These are phyloP conservation scores for Coemansia sp. DNA, from an alignment of 192 early-diverging fungal species.

Conservation along the genomic window DNA sequence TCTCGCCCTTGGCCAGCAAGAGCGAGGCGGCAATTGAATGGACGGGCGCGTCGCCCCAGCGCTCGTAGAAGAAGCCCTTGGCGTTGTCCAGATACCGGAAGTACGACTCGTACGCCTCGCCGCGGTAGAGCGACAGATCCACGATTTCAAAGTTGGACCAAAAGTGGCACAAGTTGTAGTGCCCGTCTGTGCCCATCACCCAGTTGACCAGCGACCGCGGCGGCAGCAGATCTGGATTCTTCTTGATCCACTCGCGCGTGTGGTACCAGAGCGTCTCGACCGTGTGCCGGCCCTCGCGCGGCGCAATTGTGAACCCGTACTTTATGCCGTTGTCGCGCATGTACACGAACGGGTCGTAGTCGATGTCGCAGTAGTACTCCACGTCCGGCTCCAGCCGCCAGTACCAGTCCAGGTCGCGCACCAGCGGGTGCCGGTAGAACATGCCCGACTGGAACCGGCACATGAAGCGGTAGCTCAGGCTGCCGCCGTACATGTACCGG, in stretches of 20 bases:
- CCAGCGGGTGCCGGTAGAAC: constrained; percentile 63
- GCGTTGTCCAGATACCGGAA: constrained; percentile 60
- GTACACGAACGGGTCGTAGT: constrained; percentile 69
- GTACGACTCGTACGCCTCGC: constrained; percentile 54
- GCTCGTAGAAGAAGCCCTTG: constrained; percentile 67
- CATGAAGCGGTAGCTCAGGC: constrained; percentile 71
- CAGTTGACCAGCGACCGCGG: constrained; percentile 41
- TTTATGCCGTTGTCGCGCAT: constrained; percentile 67
- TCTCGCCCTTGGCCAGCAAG: constrained; percentile 58
- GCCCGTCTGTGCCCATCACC: constrained; percentile 56
- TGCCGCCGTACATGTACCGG: constrained; percentile 64
- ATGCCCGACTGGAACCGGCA: constrained; percentile 67
- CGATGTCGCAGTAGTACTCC: constrained; percentile 68
- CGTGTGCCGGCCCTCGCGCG: constrained; percentile 59
- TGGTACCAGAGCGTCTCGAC: constrained; percentile 65
- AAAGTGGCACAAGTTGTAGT: constrained; percentile 72
- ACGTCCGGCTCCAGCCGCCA: constrained; percentile 77
- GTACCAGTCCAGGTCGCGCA: constrained; percentile 64
- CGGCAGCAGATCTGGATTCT: constrained; percentile 38
- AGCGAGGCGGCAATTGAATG: constrained; percentile 67
- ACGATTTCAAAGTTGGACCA: constrained; percentile 82
- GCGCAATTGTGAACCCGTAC: constrained; percentile 70
- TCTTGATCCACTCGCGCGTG: constrained; percentile 51
- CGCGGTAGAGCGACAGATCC: constrained; percentile 56
- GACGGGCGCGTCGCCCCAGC: constrained; percentile 62